These are phyloP conservation scores for Cyberlindnera meyerae DNA, from an alignment of 805 yeast species.

Conservation along the genomic window DNA sequence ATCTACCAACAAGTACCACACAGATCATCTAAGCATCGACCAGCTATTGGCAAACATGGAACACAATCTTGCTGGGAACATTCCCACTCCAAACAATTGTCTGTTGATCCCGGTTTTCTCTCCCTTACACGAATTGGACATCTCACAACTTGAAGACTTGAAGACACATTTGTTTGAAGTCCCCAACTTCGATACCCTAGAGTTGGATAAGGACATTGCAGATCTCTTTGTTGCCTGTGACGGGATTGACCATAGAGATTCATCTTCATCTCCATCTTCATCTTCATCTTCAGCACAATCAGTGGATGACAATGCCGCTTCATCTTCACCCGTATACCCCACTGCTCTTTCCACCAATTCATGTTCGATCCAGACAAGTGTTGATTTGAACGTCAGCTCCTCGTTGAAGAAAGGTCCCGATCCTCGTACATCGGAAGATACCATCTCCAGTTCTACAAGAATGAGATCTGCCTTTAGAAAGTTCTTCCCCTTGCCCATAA, in stretches of 20 bases:
- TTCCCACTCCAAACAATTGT: not conserved
- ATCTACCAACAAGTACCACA: too few species aligned
- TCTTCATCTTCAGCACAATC: too few species aligned
- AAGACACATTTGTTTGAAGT: slow-evolving; percentile 1
- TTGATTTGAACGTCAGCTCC: slow-evolving; percentile 1
- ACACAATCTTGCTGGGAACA: not conserved
- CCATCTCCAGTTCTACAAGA: not conserved
- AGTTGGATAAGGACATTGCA: too few species aligned
- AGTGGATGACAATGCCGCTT: too few species aligned
- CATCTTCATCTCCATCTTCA: not conserved
- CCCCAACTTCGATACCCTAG: too few species aligned
- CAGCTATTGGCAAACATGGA: slow-evolving; percentile 1
- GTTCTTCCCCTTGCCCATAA: not conserved
- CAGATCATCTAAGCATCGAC: too few species aligned
- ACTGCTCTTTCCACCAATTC: too few species aligned
- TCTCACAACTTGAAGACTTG: slow-evolving; percentile 4
- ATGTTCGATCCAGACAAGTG: slow-evolving; percentile 11
- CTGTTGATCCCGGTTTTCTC: slow-evolving; percentile 6
- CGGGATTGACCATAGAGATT: too few species aligned
- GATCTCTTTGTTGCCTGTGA: too few species aligned
- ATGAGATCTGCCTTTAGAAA: not conserved
- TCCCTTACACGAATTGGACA: slow-evolving; percentile 10
- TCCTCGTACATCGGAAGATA: not conserved
- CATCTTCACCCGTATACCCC: too few species aligned
- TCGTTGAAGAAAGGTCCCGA: not conserved